Evolutionary conservation across 805 yeast genomes (phyloP).

Genomic region (Candida qinlingensis): DNA sequence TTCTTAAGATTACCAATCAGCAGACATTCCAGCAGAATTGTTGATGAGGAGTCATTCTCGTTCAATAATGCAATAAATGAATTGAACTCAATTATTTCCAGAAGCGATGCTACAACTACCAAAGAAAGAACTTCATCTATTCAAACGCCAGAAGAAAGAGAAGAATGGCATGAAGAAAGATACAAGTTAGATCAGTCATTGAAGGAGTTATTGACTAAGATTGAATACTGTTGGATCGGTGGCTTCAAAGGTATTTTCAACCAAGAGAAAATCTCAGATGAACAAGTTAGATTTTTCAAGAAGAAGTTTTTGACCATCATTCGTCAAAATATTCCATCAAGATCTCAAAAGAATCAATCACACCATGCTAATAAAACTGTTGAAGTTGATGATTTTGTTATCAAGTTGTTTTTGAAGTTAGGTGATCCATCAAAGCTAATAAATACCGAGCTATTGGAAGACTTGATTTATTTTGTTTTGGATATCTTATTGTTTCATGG

Average conservation of each 20-base stretch:
- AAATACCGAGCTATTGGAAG: slow-evolving; percentile 46
- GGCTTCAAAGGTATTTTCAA: slow-evolving; percentile 66
- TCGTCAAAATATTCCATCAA: slow-evolving; percentile 43
- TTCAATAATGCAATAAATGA: slow-evolving; percentile 43
- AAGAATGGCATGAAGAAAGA: slow-evolving; percentile 75
- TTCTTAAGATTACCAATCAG: slow-evolving; percentile 56
- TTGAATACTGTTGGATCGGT: slow-evolving; percentile 71
- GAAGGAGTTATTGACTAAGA: slow-evolving; percentile 42
- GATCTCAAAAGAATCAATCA: slow-evolving; percentile 34
- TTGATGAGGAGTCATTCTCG: slow-evolving; percentile 36
- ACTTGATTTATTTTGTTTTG: slow-evolving; percentile 54
- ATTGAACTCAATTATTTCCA: slow-evolving; percentile 45
- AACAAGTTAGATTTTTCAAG: slow-evolving; percentile 30
- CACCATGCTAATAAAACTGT: slow-evolving; percentile 16
- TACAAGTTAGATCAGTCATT: slow-evolving; percentile 55
- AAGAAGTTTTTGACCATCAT: slow-evolving; percentile 34
- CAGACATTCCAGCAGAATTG: slow-evolving; percentile 40
- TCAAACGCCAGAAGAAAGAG: slow-evolving; percentile 52
- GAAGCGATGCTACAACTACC: slow-evolving; percentile 59
- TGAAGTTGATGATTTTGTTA: slow-evolving; percentile 39
- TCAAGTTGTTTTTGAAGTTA: slow-evolving; percentile 46
- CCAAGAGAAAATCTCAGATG: slow-evolving; percentile 24
- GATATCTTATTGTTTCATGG: slow-evolving; percentile 62
- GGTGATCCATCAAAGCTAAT: slow-evolving; percentile 31
- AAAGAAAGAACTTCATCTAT: slow-evolving; percentile 46